Conservation (phyloP, 192 early-diverging fungal species). For the Gaertneriomyces sp. region DNA sequence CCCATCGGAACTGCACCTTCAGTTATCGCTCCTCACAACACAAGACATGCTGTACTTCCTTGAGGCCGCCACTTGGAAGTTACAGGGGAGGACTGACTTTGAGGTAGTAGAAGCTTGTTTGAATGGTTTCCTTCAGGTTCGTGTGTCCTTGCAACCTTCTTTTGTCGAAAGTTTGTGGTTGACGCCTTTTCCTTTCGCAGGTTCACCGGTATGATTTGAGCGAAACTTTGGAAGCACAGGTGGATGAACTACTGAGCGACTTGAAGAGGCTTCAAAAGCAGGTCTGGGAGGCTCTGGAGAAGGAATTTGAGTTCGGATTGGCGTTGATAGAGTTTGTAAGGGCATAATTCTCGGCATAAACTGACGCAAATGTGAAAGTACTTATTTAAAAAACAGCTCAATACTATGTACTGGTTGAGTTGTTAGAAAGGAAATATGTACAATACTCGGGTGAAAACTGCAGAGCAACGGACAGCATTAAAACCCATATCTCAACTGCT, state of each 20-base stretch:
- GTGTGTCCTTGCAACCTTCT: background rate
- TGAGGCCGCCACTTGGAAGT: constrained; percentile 55
- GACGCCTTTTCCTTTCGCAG: constrained; percentile 3
- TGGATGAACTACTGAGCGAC: constrained; percentile 42
- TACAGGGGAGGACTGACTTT: constrained; percentile 73
- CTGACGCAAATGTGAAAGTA: no score
- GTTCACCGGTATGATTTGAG: constrained; percentile 56
- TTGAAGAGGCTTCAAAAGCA: constrained; percentile 38
- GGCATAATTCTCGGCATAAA: background rate
- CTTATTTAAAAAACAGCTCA: no score
- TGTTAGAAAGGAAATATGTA: no score
- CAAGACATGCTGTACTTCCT: constrained; percentile 53
- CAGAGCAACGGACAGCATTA: background rate
- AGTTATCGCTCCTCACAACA: background rate
- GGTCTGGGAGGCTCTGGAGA: constrained; percentile 59
- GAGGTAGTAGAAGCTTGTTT: constrained; percentile 81
- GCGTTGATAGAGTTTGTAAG: constrained; percentile 61
- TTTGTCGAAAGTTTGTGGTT: background rate
- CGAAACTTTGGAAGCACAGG: constrained; percentile 1
- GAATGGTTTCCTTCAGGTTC: constrained; percentile 65
- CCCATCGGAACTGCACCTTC: background rate
- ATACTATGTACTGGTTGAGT: no score
- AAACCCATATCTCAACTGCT: constrained; percentile 41
- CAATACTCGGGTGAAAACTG: no score
- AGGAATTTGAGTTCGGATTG: constrained; percentile 58